Evolutionary conservation across 495 filamentous ascomycete genomes (phyloP), one percentile per base, ranked within the genome.

Genomic region (Penicillium goetzii): DNA sequence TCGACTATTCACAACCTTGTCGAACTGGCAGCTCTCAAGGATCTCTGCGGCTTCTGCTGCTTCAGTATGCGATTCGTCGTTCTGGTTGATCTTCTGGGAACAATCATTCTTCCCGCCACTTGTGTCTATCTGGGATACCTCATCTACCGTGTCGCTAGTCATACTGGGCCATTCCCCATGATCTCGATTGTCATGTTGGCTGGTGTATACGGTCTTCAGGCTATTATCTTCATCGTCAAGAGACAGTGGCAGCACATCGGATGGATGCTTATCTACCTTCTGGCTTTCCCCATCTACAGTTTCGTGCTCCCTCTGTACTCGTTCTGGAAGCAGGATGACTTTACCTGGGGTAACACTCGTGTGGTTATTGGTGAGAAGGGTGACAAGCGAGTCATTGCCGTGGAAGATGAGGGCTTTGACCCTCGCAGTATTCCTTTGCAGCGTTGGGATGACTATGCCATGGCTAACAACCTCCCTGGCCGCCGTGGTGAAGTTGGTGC

Each of bases 311-410:
- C 95, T 0, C 77, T 99, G 67, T 99, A 97, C 80, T 96, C 95
- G 0, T 99, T 99, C 88, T 99, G 95, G 95, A 94, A 96, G 72
- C 92, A 97, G 75, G 95, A 99, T 78, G 92, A 99, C 78, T 99
- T 99, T 82, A 85, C 64, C 2, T 73, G 71, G 71, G 71, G 71
- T 72, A 73, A 61, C 60, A 73, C 71, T 50, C 71, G 71, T 83
- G 87, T 99, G 63, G 95, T 99, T 70, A 89, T 98, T 66, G 93
- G 91, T 36, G 95, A 99, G 72, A 91, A 92, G 69, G 94, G 93
- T 56, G 86, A 86, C 65, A 97, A 95, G 78, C 89, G 95, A 65
- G 79, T 97, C 23, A 84, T 99, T 38, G 93, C 93, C 1, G 86
- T 92, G 10, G 89, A 93, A 53, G 93, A 97, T 61, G 92, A 95